Base-by-base conservation (phyloP, 345 rosid genomes). In the Hirschfeldia incana region DNA sequence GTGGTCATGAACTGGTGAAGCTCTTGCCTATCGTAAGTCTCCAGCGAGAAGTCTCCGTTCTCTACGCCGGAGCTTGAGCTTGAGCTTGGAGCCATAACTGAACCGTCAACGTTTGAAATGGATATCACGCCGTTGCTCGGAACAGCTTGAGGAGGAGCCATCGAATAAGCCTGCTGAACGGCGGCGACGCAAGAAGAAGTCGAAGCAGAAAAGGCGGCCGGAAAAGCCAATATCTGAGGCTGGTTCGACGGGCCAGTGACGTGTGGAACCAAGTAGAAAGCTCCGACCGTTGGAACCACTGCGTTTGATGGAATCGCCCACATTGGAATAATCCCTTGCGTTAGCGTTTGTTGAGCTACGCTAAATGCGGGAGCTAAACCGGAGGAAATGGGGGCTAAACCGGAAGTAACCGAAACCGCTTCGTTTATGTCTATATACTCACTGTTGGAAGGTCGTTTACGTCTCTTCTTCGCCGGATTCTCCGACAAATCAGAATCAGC, bases 271-370 rank as follows among this genome's bases (percentile, higher is more conserved):
- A 91, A 79, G 91, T 89, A 82, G 58, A 90, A 86, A 72, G 88
- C 85, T 9, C 97, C 93, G 0, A 75, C 79, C 0, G 88, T 84
- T 0, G 96, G 89, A 76, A 87, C 82, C 74, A 87, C 80, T 3
- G 84, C 81, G 89, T 81, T 90, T 8, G 95, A 85, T 1, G 92
- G 97, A 74, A 93, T 83, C 46, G 98, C 93, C 94, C 94, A 91
- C 89, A 91, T 82, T 4, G 97, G 94, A 73, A 90, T 83, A 73
- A 93, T 72, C n/a, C 93, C 94, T 78, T 85, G 96, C 8, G 92
- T 78, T 42, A 78, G 76, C n/a, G 60, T 53, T 26, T 76, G 77
- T 57, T 66, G 84, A 36, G 93, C 90, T 21, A 88, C 8, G 8
- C 10, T 10, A 10, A 13, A 39, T 2, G 46, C 10, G 1, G 49